Evolutionary conservation across 352 stramenopile species (phyloP).

Genomic region (Sclerospora graminicola): DNA sequence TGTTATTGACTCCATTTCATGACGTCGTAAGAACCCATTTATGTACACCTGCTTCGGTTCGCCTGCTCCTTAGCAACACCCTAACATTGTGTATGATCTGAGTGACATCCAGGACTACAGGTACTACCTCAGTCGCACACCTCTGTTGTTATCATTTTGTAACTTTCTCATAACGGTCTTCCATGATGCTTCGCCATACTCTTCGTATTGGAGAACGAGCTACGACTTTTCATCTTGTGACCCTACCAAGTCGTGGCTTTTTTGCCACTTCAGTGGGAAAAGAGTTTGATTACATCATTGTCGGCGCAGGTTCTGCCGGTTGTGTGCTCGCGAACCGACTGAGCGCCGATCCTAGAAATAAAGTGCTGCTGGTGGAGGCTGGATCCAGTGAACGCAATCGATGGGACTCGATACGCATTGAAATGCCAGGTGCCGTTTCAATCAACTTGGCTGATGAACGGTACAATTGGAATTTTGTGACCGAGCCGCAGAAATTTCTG

Average conservation of each 20-base stretch:
- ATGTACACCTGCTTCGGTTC: too few relatives aligned
- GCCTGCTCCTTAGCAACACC: too few relatives aligned
- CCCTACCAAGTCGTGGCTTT: background rate
- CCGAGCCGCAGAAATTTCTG: conserved; percentile 61
- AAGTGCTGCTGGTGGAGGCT: conserved; percentile 83
- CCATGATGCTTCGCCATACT: too few relatives aligned
- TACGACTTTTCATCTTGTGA: too few relatives aligned
- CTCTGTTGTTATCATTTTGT: too few relatives aligned
- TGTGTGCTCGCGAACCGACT: conserved; percentile 85
- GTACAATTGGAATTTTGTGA: conserved; percentile 82
- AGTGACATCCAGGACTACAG: too few relatives aligned
- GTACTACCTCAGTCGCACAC: too few relatives aligned
- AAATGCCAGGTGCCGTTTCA: conserved; percentile 70
- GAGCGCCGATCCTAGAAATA: conserved; percentile 57
- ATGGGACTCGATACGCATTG: conserved; percentile 78
- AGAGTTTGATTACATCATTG: conserved; percentile 87
- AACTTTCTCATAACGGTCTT: too few relatives aligned
- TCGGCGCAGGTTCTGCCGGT: conserved; percentile 81
- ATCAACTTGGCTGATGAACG: conserved; percentile 66
- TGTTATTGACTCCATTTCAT: too few relatives aligned
- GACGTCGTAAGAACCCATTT: too few relatives aligned
- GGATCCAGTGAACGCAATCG: conserved; percentile 59
- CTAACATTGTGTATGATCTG: too few relatives aligned
- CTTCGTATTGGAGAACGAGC: too few relatives aligned
- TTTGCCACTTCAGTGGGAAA: conserved; percentile 1